Percentiles rank a stretch among this genome's conserved stretches.
phyloP scores from a whole-genome alignment of 768 basidiomycete species.

The Termitomyces sp. region DNA sequence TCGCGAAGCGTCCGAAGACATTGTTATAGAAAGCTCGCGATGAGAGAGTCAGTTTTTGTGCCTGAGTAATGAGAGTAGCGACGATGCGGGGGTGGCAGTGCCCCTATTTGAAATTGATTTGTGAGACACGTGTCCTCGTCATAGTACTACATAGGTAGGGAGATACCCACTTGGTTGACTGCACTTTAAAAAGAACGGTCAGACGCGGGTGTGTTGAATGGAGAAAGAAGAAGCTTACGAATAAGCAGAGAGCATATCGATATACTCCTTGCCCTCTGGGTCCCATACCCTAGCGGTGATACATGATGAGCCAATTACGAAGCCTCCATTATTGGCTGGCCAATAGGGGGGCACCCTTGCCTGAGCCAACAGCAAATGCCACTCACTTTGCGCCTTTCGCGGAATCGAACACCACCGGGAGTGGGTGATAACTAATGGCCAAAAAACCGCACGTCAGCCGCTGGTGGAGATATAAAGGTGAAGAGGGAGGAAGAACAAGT shows the following conservation, averaged over 20 bases:
- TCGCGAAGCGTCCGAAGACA: conserved; percentile 84
- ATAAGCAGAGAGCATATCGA: conserved; percentile 97
- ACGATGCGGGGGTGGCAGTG: conserved; percentile 93
- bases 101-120: conserved; percentile 37
- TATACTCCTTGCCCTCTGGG: conserved; percentile 91
- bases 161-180: conserved; percentile 69
- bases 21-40: conserved; percentile 97
- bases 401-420: conserved; percentile 90
- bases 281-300: conserved; percentile 73
- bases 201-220: neutral
- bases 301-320: conserved; percentile 11
- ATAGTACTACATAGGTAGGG: neutral
- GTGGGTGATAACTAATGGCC: conserved; percentile 83
- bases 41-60: conserved; percentile 85
- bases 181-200: conserved; percentile 40
- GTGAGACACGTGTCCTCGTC: neutral
- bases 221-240: conserved; percentile 50
- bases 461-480: conserved; percentile 18
- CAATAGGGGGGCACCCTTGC: conserved; percentile 11
- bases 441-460: conserved; percentile 37
- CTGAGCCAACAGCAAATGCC: conserved; percentile 28
- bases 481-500: conserved; percentile 16
- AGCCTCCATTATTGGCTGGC: conserved; percentile 7
- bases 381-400: conserved; percentile 87
- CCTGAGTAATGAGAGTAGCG: conserved; percentile 73